A percentile compares a stretch with the other conserved stretches of the same genome.
Evolutionary conservation across 805 yeast genomes (phyloP).

Genomic region (Candida awuae): DNA sequence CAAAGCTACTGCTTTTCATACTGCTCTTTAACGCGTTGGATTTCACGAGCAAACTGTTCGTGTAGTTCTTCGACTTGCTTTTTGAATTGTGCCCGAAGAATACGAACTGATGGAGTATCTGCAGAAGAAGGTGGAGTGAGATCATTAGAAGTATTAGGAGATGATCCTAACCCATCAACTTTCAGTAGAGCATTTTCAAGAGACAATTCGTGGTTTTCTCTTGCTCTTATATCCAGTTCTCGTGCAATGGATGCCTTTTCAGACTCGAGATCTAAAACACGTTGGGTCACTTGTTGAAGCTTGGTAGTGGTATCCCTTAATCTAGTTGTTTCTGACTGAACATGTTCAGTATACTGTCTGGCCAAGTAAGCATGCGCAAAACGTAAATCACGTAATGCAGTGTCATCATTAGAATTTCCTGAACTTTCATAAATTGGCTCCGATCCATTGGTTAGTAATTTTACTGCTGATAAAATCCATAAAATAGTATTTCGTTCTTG

Average conservation of each 20-base stretch:
- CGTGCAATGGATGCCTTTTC: neutral
- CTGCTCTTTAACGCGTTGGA: conserved; percentile 30
- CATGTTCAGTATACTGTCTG: conserved; percentile 21
- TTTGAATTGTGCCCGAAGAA: conserved; percentile 61
- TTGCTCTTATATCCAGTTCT: conserved; percentile 3
- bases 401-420: conserved; percentile 14
- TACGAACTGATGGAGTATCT: conserved; percentile 31
- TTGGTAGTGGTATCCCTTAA: neutral
- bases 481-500: neutral
- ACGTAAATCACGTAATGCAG: conserved; percentile 61
- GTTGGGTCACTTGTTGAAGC: conserved; percentile 1
- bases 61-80: conserved; percentile 56
- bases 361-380: conserved; percentile 64
- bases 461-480: neutral
- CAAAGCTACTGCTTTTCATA: conserved; percentile 27
- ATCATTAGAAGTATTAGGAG: neutral
- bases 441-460: neutral
- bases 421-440: neutral
- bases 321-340: neutral
- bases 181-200: neutral
- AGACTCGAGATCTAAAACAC: neutral
- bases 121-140: neutral
- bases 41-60: conserved; percentile 50
- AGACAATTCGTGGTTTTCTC: conserved; percentile 1
- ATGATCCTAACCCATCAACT: neutral